phyloP scores from a whole-genome alignment of 345 rosid species.

The Hevea brasiliensis region DNA sequence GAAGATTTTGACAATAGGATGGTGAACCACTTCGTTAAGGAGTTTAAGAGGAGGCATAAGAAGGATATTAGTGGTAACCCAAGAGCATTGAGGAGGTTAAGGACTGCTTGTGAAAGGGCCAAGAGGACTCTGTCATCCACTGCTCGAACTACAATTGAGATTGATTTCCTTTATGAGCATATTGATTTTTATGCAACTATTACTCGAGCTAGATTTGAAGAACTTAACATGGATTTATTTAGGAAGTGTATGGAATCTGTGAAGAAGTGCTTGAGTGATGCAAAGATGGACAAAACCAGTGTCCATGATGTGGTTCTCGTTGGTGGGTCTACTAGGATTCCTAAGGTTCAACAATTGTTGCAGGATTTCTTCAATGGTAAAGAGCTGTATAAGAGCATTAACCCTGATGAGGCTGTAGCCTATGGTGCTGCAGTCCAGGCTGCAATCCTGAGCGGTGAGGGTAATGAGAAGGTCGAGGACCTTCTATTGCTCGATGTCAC shows the following conservation, averaged over 20 bases:
- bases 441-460: slow-evolving; percentile 61
- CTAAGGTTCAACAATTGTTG: slow-evolving; percentile 33
- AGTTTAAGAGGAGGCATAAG: slow-evolving; percentile 34
- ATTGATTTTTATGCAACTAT: slow-evolving; percentile 32
- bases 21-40: slow-evolving; percentile 36
- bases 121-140: slow-evolving; percentile 37
- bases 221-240: slow-evolving; percentile 37
- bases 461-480: slow-evolving; percentile 64
- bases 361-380: slow-evolving; percentile 42
- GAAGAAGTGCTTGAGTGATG: slow-evolving; percentile 37
- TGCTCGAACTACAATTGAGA: slow-evolving; percentile 35
- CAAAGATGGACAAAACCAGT: slow-evolving; percentile 32
- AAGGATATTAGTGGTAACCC: slow-evolving; percentile 38
- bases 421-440: slow-evolving; percentile 72
- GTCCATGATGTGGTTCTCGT: slow-evolving; percentile 38
- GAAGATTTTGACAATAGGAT: slow-evolving; percentile 33
- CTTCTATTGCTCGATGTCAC: slow-evolving; percentile 57
- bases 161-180: slow-evolving; percentile 30
- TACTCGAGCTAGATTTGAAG: slow-evolving; percentile 35
- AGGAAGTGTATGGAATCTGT: slow-evolving; percentile 41
- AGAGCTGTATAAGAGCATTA: slow-evolving; percentile 38
- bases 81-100: slow-evolving; percentile 35
- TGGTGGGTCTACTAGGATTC: slow-evolving; percentile 37
- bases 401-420: slow-evolving; percentile 60
- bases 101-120: slow-evolving; percentile 38